Conservation (phyloP, 2,329 filamentous ascomycete species). For the Penicillium sp. region DNA sequence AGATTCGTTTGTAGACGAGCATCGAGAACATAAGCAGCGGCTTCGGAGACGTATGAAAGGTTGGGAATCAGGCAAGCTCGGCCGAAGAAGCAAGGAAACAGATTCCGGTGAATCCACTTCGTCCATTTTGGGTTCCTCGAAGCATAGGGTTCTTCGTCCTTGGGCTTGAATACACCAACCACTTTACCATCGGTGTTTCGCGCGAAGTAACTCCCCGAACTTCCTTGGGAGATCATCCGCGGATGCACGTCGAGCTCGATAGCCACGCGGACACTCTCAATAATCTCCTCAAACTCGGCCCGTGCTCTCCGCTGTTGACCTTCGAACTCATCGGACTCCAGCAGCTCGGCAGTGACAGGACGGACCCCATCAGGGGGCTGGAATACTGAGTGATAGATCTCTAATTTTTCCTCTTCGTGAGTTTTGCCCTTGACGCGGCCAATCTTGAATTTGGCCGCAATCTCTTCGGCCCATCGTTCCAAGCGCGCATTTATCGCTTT, state of each 20-base stretch:
- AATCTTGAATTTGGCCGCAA: slow-evolving; percentile 93
- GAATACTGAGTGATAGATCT: slow-evolving; percentile 97
- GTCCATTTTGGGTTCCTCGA: slow-evolving; percentile 98
- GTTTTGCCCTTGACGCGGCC: slow-evolving; percentile 66
- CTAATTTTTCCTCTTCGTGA: slow-evolving; percentile 74
- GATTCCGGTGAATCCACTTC: slow-evolving; percentile 96
- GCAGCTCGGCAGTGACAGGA: slow-evolving; percentile 67
- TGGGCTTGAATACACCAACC: slow-evolving; percentile 96
- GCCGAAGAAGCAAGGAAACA: slow-evolving; percentile 96
- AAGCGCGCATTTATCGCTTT: slow-evolving; percentile 96
- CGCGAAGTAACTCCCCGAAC: slow-evolving; percentile 97
- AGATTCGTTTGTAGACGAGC: slow-evolving; percentile 81
- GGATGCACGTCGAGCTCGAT: slow-evolving; percentile 90
- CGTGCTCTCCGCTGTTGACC: slow-evolving; percentile 61
- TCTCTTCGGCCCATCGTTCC: slow-evolving; percentile 96
- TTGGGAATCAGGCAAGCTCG: slow-evolving; percentile 94
- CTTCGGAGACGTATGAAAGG: slow-evolving; percentile 94
- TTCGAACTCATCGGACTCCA: slow-evolving; percentile 56
- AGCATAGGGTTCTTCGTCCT: slow-evolving; percentile 97
- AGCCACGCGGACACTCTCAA: slow-evolving; percentile 82
- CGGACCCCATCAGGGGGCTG: slow-evolving; percentile 83
- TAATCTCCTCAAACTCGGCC: slow-evolving; percentile 76
- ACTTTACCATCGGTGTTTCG: slow-evolving; percentile 86
- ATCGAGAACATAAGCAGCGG: slow-evolving; percentile 92
- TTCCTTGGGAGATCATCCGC: slow-evolving; percentile 93